These are phyloP conservation scores for Xenoacremonium recifei DNA, from an alignment of 2,329 filamentous ascomycete genomes.

Conservation along the genomic window DNA sequence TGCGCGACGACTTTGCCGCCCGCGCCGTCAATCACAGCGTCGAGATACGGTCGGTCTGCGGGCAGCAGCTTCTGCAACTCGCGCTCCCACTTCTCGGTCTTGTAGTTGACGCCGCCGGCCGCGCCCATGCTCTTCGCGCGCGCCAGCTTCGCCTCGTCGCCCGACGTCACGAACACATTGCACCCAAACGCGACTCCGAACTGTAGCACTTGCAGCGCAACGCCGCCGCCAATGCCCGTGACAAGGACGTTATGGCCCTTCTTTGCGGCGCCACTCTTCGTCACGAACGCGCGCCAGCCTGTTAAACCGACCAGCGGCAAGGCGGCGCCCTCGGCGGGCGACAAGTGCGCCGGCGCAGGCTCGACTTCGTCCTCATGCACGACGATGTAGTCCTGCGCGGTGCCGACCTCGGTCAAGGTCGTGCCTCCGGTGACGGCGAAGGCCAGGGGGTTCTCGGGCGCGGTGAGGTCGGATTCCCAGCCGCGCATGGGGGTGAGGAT, in stretches of 20 bases:
- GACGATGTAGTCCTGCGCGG: constrained; percentile 69
- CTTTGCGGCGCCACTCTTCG: constrained; percentile 66
- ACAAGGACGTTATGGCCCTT: constrained; percentile 74
- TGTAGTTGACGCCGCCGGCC: constrained; percentile 79
- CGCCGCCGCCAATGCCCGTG: constrained; percentile 90
- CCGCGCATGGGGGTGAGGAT: constrained; percentile 75
- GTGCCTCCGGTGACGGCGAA: constrained; percentile 72
- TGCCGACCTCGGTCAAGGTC: constrained; percentile 60
- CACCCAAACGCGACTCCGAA: constrained; percentile 75
- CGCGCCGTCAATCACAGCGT: constrained; percentile 87
- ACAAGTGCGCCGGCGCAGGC: constrained; percentile 70
- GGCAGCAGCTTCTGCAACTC: constrained; percentile 64
- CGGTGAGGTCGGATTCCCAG: constrained; percentile 70
- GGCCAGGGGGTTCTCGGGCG: constrained; percentile 62
- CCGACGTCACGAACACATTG: constrained; percentile 79
- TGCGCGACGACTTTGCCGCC: constrained; percentile 80
- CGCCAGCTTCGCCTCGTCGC: constrained; percentile 71
- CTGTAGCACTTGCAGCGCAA: constrained; percentile 77
- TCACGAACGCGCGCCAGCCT: constrained; percentile 81
- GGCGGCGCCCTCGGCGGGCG: constrained; percentile 73
- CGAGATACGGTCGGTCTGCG: constrained; percentile 64
- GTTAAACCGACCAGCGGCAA: constrained; percentile 84
- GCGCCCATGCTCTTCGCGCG: constrained; percentile 73
- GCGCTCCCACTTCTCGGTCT: constrained; percentile 77
- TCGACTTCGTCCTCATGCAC: constrained; percentile 74